Conservation (phyloP, 768 basidiomycete species). For the Russula sp. region DNA sequence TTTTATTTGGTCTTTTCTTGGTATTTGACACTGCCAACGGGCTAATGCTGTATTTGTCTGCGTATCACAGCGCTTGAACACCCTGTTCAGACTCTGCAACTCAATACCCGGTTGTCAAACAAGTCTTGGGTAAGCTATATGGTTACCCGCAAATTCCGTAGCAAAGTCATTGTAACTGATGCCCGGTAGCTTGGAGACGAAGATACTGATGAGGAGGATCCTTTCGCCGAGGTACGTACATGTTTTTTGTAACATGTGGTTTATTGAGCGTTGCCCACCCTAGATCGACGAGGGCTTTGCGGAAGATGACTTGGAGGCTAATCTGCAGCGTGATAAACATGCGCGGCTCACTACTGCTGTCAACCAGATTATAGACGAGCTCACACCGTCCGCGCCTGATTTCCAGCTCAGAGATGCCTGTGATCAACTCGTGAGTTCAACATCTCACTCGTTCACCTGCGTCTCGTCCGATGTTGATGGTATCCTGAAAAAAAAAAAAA, state of each 20-base stretch:
- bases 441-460: not conserved
- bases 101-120: constrained; percentile 83
- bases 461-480: not conserved
- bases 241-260: not conserved
- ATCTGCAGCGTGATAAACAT: constrained; percentile 89
- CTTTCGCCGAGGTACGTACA: constrained; percentile 79
- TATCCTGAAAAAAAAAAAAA: constrained; percentile 34
- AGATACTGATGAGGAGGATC: constrained; percentile 88
- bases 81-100: constrained; percentile 69
- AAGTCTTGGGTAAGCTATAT: constrained; percentile 72
- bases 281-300: constrained; percentile 92
- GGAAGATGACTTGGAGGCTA: constrained; percentile 88
- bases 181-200: constrained; percentile 67
- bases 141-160: not conserved
- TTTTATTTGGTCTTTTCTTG: not conserved
- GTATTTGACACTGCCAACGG: constrained; percentile 11
- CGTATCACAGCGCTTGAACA: constrained; percentile 50
- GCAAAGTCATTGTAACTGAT: constrained; percentile 15
- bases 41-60: constrained; percentile 2
- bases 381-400: constrained; percentile 77
- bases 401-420: constrained; percentile 82
- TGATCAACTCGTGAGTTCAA: constrained; percentile 70
- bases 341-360: constrained; percentile 81
- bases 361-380: constrained; percentile 81
- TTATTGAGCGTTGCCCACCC: constrained; percentile 11